Conservation (phyloP, 345 rosid genomes). For the Rhodomyrtus tomentosa region DNA sequence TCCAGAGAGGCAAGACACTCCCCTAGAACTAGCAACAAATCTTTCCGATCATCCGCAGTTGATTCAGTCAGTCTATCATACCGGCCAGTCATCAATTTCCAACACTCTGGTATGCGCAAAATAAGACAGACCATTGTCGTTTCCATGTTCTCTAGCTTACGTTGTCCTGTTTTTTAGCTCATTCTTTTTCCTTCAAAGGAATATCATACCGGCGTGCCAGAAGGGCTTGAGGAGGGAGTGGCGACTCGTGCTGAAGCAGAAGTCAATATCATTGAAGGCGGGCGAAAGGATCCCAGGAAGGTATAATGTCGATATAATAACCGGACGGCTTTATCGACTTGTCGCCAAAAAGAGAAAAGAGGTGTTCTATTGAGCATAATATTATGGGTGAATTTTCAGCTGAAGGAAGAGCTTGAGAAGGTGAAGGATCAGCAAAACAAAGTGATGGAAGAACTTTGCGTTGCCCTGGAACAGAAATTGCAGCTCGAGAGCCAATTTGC, state of each 20-base stretch:
- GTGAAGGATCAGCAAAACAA: background rate
- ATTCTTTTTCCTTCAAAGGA: background rate
- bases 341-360: background rate
- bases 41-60: background rate
- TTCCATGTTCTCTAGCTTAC: background rate
- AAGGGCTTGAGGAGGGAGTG: background rate
- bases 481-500: background rate
- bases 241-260: background rate
- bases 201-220: background rate
- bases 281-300: background rate
- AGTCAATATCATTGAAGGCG: background rate
- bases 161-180: background rate
- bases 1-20: background rate
- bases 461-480: background rate
- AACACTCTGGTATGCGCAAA: background rate
- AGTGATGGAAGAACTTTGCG: background rate
- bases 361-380: background rate
- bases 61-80: background rate
- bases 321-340: background rate
- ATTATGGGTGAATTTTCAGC: background rate
- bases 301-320: background rate
- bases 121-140: background rate
- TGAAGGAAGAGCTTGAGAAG: background rate
- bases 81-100: background rate
- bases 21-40: background rate